A percentile compares a stretch with the other conserved stretches of the same genome.
Conservation (phyloP, 805 yeast genomes). For the Blastobotrys muscicola region DNA sequence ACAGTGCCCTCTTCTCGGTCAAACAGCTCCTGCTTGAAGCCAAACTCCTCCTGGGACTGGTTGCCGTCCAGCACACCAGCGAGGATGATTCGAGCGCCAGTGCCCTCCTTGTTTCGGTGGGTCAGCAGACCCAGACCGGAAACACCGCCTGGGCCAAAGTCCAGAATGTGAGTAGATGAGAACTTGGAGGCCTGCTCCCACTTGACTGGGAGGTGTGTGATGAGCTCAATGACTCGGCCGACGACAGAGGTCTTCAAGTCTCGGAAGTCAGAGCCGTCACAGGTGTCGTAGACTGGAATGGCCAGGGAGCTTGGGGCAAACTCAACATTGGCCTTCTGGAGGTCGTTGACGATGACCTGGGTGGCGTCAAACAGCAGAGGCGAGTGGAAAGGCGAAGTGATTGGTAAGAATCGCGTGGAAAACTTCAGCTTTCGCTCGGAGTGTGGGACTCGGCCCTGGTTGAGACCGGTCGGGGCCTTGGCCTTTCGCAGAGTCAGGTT, state of each 20-base stretch:
- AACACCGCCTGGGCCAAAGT: conserved; percentile 98
- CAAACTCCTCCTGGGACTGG: conserved; percentile 71
- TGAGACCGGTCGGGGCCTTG: conserved; percentile 89
- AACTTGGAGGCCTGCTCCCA: conserved; percentile 90
- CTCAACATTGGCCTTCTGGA: conserved; percentile 46
- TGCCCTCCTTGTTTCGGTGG: conserved; percentile 96
- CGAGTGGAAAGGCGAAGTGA: conserved; percentile 95
- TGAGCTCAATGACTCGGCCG: conserved; percentile 67
- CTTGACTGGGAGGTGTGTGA: conserved; percentile 81
- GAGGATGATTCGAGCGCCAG: conserved; percentile 88
- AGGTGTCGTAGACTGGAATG: conserved; percentile 90
- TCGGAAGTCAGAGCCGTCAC: conserved; percentile 71
- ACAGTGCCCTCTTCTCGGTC: conserved; percentile 56
- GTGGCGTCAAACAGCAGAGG: conserved; percentile 70
- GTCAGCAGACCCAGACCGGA: conserved; percentile 95
- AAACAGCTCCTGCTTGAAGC: conserved; percentile 92
- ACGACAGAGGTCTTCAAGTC: conserved; percentile 42
- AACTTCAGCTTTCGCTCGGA: conserved; percentile 91
- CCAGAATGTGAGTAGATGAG: conserved; percentile 78
- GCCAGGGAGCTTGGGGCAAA: conserved; percentile 47
- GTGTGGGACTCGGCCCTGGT: conserved; percentile 89
- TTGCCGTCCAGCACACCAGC: conserved; percentile 80
- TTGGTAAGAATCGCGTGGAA: conserved; percentile 89
- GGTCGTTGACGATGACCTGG: conserved; percentile 54
- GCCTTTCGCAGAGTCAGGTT: conserved; percentile 86